Evolutionary conservation across 306 rosid genomes (phyloP), one percentile per base, ranked within the genome.

Genomic region (Glycine tomentella): DNA sequence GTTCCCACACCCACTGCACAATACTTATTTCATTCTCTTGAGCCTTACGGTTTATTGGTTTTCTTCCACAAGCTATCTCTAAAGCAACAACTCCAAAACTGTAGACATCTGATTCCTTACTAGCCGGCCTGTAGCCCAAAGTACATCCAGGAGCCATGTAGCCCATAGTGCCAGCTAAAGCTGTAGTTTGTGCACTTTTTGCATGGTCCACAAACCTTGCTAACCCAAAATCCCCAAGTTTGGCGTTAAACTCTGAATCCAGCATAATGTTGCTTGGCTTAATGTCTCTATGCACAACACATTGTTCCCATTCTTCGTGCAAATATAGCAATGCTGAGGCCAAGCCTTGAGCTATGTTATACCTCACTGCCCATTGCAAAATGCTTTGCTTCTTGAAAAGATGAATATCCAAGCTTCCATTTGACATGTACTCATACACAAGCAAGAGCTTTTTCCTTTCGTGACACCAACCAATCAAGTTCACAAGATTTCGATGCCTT

Each of bases 251-350:
- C 45, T 75, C 84, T 17, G 88, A 87, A 55, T 87, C 86, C 36
- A 87, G 70, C 90, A 87, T 82, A 5, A 87, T 38, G 84, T 82
- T 87, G 45, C 86, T 87, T 17, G 88, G 17, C 42, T 87, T 87
- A 12, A 87, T 82, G 52, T 87, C 88, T 36, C 87, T 71, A 38
- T 87, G 90, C 0, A 87, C 64, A 12, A 87, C 87, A 68, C 88
- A 85, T 49, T 82, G 83, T 51, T 79, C 83, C 81, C 86, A 87
- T 76, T 84, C 88, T 48, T 84, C 87, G 12, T 82, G 88, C 56
- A 87, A 15, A 61, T 84, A 87, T 3, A 87, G 7, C 61, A 82
- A 25, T 44, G 84, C 85, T 2, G 73, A 79, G 12, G 85, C 90
- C 48, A 87, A 61, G 4, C 84, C 88, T 10, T 8, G 77, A 45